Conservation (phyloP, 2,329 filamentous ascomycete genomes). For the Fusarium neocosmosporiellum region DNA sequence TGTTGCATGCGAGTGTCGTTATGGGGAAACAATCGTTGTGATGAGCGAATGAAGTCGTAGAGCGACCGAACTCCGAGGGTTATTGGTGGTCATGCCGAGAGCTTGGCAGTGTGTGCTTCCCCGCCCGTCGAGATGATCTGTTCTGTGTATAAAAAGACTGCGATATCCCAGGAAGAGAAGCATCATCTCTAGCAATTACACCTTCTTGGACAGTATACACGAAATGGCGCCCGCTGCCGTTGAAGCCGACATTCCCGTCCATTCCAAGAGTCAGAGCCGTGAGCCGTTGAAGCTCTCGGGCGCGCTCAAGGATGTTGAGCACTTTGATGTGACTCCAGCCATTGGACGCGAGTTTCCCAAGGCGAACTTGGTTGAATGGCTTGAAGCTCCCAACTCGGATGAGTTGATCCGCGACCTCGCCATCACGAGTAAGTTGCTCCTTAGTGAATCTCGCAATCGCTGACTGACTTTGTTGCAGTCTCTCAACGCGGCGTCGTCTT, state of each 20-base stretch:
- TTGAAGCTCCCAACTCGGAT: slow-evolving; percentile 71
- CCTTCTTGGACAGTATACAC: neutral
- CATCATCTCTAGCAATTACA: neutral
- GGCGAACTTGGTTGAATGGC: slow-evolving; percentile 68
- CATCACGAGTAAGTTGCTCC: slow-evolving; percentile 66
- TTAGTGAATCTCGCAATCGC: neutral
- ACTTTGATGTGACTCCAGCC: slow-evolving; percentile 69
- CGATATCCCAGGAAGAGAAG: neutral
- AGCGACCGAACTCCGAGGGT: neutral
- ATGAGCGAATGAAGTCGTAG: neutral
- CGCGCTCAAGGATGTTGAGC: slow-evolving; percentile 61
- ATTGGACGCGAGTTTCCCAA: slow-evolving; percentile 72
- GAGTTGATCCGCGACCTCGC: slow-evolving; percentile 73
- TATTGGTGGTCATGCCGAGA: neutral
- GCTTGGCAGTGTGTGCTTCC: neutral
- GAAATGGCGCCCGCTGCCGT: slow-evolving; percentile 36
- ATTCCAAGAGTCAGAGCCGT: slow-evolving; percentile 42
- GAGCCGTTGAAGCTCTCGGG: slow-evolving; percentile 62
- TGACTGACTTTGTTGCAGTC: slow-evolving; percentile 54
- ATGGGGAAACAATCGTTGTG: slow-evolving; percentile 5
- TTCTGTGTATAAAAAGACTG: slow-evolving; percentile 4
- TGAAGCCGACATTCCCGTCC: slow-evolving; percentile 16
- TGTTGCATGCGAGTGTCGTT: slow-evolving; percentile 4
- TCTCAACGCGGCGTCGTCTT: slow-evolving; percentile 77
- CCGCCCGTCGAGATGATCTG: slow-evolving; percentile 2